Evolutionary conservation across 176 grass and related monocot species (phyloP).

Genomic region (Avena sativa): DNA sequence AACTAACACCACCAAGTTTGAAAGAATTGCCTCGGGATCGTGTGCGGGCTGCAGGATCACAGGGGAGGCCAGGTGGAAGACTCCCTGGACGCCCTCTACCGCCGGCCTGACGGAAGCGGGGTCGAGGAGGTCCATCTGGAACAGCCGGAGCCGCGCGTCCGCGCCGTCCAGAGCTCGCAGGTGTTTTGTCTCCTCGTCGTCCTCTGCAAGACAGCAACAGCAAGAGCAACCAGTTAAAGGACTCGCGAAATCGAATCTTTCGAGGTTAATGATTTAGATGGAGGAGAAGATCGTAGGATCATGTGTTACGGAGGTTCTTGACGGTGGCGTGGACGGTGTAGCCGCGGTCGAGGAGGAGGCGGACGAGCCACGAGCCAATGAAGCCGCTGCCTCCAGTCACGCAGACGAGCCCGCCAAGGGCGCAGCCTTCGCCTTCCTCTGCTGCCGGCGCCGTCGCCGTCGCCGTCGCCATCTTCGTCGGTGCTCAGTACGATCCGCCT

Average conservation of each 20-base stretch:
- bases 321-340: constrained; percentile 87
- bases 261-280: background rate
- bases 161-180: constrained; percentile 53
- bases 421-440: background rate
- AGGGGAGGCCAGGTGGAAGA: constrained; percentile 70
- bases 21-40: constrained; percentile 57
- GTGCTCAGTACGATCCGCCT: background rate
- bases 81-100: constrained; percentile 51
- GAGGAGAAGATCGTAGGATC: background rate
- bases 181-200: constrained; percentile 74
- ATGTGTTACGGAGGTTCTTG: constrained; percentile 56
- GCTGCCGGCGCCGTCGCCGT: constrained; percentile 24
- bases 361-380: constrained; percentile 86
- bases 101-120: constrained; percentile 37
- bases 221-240: background rate
- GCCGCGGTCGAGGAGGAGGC: constrained; percentile 64
- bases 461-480: constrained; percentile 29
- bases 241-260: background rate
- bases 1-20: background rate
- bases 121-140: constrained; percentile 68
- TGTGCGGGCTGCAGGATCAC: constrained; percentile 28
- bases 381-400: constrained; percentile 85
- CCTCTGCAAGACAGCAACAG: constrained; percentile 34
- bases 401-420: constrained; percentile 46
- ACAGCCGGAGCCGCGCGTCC: constrained; percentile 51